Evolutionary conservation across 2,329 filamentous ascomycete genomes (phyloP).

Genomic region (Trichophyton verrucosum): DNA sequence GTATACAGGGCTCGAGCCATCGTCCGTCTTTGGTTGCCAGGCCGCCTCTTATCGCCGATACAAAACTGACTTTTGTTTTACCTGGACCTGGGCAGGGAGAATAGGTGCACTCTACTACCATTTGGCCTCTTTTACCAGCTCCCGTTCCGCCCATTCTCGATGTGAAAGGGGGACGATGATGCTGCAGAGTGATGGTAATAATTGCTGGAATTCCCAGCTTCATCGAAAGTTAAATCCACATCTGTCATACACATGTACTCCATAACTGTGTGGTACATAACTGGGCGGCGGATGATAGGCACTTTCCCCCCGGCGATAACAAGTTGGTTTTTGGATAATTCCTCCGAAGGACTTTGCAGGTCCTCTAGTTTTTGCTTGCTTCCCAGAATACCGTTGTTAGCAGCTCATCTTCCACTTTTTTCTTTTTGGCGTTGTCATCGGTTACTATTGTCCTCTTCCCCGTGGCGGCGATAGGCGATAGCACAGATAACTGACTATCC

Average conservation of each 20-base stretch:
- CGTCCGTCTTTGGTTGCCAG: neutral
- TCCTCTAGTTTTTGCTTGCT: neutral
- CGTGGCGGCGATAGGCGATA: neutral
- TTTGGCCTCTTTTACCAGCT: neutral
- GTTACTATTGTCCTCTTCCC: neutral
- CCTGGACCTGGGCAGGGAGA: neutral
- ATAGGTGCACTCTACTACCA: neutral
- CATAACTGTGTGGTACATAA: neutral
- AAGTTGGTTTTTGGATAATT: neutral
- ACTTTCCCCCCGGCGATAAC: neutral
- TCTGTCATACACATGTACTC: constrained; percentile 1
- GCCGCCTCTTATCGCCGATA: neutral
- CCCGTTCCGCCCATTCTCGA: neutral
- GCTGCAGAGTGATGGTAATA: neutral
- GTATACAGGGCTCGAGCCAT: neutral
- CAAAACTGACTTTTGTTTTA: neutral
- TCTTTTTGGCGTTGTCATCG: neutral
- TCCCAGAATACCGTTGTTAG: neutral
- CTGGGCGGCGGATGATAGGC: neutral
- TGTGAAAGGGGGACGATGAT: neutral
- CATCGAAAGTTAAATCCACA: neutral
- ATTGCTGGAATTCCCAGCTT: neutral
- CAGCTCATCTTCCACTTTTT: neutral
- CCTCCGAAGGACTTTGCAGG: neutral
- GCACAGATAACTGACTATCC: neutral